Percentiles rank a stretch among this genome's conserved stretches.
These are phyloP conservation scores for Puccinia hordei DNA, from an alignment of 1,284 basidiomycete genomes.

Conservation along the genomic window DNA sequence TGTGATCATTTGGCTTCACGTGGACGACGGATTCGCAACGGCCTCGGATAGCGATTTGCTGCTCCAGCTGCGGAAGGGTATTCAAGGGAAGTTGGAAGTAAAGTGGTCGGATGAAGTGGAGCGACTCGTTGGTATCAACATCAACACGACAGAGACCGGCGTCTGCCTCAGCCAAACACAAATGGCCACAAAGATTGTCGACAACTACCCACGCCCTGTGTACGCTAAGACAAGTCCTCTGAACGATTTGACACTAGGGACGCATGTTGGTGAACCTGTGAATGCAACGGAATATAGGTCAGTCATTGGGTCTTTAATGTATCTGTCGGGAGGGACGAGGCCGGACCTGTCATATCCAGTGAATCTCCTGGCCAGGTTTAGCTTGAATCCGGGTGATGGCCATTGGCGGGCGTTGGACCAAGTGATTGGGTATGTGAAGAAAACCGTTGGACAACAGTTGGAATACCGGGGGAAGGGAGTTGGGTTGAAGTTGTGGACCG, in stretches of 20 bases:
- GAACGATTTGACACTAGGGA: neutral
- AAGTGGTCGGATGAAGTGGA: slow-evolving; percentile 9
- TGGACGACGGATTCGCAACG: slow-evolving; percentile 22
- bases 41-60: neutral
- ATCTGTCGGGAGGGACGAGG: too few species aligned
- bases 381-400: neutral
- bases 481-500: too few species aligned
- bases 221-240: neutral
- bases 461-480: too few species aligned
- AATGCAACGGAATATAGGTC: neutral
- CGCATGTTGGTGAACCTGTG: neutral
- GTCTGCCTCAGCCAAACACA: neutral
- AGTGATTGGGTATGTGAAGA: slow-evolving; percentile 2
- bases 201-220: neutral
- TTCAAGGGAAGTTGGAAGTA: neutral
- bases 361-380: neutral
- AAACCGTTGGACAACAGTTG: neutral
- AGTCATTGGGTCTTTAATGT: too few species aligned
- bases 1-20: slow-evolving; percentile 22
- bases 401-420: slow-evolving; percentile 11
- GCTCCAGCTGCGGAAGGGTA: neutral
- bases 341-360: too few species aligned
- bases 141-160: neutral
- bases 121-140: neutral
- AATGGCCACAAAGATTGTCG: neutral